phyloP scores from a whole-genome alignment of 192 early-diverging fungal genomes.

The Dissophora ornata region DNA sequence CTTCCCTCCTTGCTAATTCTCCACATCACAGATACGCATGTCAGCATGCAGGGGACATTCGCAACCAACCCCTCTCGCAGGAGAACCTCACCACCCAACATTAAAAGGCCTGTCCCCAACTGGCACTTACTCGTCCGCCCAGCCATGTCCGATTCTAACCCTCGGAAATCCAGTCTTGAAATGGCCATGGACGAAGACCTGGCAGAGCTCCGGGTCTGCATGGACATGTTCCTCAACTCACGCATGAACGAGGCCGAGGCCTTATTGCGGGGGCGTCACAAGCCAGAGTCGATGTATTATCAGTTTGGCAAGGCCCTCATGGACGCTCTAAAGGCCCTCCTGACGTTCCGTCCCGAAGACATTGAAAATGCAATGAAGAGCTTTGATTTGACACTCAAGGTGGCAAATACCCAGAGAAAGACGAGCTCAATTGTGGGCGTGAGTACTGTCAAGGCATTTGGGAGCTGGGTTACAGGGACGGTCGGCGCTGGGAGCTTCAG shows the following conservation, averaged over 20 bases:
- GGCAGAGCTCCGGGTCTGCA: slow-evolving; percentile 64
- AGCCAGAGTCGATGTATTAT: slow-evolving; percentile 73
- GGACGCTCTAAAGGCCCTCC: slow-evolving; percentile 70
- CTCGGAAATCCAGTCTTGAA: slow-evolving; percentile 43
- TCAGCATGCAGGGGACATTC: too few species aligned
- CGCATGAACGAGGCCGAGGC: slow-evolving; percentile 76
- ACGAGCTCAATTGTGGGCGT: slow-evolving; percentile 35
- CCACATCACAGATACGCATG: too few species aligned
- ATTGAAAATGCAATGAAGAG: slow-evolving; percentile 74
- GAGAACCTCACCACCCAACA: not conserved
- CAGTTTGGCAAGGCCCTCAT: slow-evolving; percentile 78
- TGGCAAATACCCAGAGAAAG: slow-evolving; percentile 71
- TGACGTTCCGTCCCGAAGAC: slow-evolving; percentile 82
- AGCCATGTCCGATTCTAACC: slow-evolving; percentile 39
- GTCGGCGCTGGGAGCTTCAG: slow-evolving; percentile 54
- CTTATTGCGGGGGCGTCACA: slow-evolving; percentile 59
- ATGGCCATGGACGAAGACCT: slow-evolving; percentile 68
- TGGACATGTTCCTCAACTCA: slow-evolving; percentile 84
- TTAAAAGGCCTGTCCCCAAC: slow-evolving; percentile 40
- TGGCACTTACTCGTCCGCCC: slow-evolving; percentile 46
- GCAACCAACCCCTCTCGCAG: slow-evolving; percentile 38
- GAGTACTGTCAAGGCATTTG: slow-evolving; percentile 59
- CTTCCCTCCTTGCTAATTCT: too few species aligned
- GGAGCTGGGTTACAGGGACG: slow-evolving; percentile 55
- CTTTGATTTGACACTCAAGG: slow-evolving; percentile 69